A percentile compares a stretch with the other conserved stretches of the same genome.
Conservation (phyloP, 2,329 filamentous ascomycete genomes). For the Zymoseptoria pseudotritici region DNA sequence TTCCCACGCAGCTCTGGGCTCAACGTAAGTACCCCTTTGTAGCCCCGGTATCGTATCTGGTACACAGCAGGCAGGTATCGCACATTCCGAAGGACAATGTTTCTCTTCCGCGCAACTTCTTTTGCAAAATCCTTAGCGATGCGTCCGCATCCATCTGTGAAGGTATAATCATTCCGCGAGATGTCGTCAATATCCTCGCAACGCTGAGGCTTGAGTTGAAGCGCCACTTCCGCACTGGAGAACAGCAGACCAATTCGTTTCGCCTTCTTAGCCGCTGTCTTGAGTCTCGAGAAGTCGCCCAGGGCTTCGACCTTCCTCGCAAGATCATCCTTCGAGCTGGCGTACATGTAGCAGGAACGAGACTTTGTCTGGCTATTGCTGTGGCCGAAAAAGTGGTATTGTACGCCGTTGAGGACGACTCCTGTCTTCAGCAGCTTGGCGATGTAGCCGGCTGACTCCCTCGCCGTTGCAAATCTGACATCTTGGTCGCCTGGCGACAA, state of each 20-base stretch:
- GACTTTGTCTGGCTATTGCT: conserved; percentile 4
- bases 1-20: neutral
- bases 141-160: conserved; percentile 1
- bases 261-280: conserved; percentile 1
- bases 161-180: neutral
- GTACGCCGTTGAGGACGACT: neutral
- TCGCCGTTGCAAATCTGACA: neutral
- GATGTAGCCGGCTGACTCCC: conserved; percentile 1
- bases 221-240: neutral
- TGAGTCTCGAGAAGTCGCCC: conserved; percentile 1
- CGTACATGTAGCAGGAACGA: conserved; percentile 2
- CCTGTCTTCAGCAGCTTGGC: conserved; percentile 1
- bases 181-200: conserved; percentile 1
- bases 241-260: conserved; percentile 3
- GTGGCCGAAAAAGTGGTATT: conserved; percentile 4
- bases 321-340: neutral
- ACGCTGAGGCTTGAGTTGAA: neutral
- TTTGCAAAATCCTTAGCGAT: neutral
- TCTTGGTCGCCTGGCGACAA: neutral
- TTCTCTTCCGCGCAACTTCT: neutral
- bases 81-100: conserved; percentile 1
- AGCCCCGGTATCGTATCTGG: conserved; percentile 4
- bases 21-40: conserved; percentile 1
- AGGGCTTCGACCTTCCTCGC: neutral
- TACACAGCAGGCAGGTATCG: conserved; percentile 1